Conservation (phyloP, 345 rosid species). For the Psidium friedrichsthalianum region DNA sequence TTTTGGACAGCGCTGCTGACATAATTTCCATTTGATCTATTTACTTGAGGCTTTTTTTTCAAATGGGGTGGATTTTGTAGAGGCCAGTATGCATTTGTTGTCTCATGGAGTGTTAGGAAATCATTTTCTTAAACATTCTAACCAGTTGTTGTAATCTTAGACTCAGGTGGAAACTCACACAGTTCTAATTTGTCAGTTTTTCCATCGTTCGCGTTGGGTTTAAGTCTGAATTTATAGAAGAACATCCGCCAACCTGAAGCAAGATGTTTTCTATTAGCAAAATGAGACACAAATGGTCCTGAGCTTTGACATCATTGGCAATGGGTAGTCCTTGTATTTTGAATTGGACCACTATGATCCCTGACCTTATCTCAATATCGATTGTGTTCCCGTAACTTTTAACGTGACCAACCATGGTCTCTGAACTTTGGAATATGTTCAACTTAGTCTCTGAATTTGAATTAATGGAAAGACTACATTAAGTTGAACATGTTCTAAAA, state of each 20-base stretch:
- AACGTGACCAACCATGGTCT: no score
- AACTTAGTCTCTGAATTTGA: no score
- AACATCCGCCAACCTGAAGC: background rate
- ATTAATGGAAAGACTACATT: no score
- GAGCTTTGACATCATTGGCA: no score
- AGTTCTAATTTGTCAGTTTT: background rate
- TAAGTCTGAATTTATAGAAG: background rate
- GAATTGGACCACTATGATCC: no score
- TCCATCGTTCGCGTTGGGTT: background rate
- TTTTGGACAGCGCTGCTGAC: background rate
- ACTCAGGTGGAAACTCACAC: background rate
- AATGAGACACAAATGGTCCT: no score
- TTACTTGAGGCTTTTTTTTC: background rate
- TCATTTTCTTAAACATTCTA: background rate
- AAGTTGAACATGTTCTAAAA: no score
- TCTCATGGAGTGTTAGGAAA: background rate
- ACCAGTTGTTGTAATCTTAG: background rate
- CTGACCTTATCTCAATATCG: no score
- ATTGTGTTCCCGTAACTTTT: no score
- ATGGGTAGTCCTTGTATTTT: no score
- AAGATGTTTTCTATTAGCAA: background rate
- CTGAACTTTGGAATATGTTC: no score
- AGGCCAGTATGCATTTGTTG: background rate
- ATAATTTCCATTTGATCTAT: background rate
- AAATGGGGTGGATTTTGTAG: background rate